phyloP scores from a whole-genome alignment of 2,329 filamentous ascomycete genomes.

The Colletotrichum sp. region DNA sequence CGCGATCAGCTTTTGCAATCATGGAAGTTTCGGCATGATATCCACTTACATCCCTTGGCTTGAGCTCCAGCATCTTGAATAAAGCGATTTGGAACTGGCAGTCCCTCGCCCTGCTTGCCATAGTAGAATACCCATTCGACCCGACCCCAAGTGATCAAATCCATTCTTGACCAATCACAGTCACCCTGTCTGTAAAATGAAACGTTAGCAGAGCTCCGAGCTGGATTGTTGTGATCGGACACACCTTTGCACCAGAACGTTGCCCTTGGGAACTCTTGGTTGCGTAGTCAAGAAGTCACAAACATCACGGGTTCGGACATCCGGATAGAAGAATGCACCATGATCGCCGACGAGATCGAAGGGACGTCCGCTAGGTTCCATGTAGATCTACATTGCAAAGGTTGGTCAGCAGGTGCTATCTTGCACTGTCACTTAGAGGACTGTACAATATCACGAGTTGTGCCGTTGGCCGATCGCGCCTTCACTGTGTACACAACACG shows the following conservation, averaged over 20 bases:
- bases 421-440: neutral
- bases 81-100: neutral
- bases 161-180: neutral
- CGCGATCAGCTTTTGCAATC: neutral
- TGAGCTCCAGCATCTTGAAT: neutral
- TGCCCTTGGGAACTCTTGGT: neutral
- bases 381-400: neutral
- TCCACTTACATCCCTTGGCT: neutral
- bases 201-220: neutral
- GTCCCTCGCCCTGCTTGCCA: neutral
- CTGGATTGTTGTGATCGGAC: fast-evolving
- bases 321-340: neutral
- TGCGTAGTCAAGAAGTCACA: neutral
- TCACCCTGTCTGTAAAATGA: neutral
- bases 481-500: neutral
- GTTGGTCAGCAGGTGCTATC: neutral
- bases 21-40: neutral
- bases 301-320: neutral
- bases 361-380: neutral
- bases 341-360: neutral
- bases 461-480: neutral
- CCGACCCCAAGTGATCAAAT: neutral
- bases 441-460: neutral
- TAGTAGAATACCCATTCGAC: neutral
- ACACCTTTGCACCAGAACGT: neutral